Evolutionary conservation across 768 basidiomycete species (phyloP), one percentile per base, ranked within the genome.

Genomic region (Antrodiella citrinella): DNA sequence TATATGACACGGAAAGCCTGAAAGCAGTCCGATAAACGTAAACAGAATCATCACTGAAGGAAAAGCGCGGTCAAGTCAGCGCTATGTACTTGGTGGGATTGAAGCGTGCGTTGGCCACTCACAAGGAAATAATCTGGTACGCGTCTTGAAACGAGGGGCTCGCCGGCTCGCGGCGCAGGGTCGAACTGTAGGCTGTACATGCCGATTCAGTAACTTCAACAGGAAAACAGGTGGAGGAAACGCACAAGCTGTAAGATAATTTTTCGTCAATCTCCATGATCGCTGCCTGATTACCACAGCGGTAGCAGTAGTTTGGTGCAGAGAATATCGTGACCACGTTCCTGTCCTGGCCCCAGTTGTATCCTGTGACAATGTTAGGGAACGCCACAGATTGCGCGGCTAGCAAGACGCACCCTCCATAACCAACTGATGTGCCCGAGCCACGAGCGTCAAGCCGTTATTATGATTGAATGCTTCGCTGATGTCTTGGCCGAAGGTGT

Each of bases 251-350:
- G 69, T 91, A 91, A 49, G 88, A 89, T 82, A 91, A 75, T 78
- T 92, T 92, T 82, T 92, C 90, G 70, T 99, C 96, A 68, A 99
- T 96, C 69, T 99, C 96, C 84, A 99, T 95, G 67, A 99, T 99
- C 45, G 96, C 96, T 49, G 96, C 96, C 64, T 98, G 96, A 68
- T 99, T 99, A 48, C 96, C 96, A 66, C 96, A 99, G 66, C 96
- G 79, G 75, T 99, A 99, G 72, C 95, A 99, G 70, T 97, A 99
- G 72, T 99, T 99, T 40, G 96, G 96, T 58, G 96, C 96, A 57
- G 94, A 97, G 76, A 97, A 99, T 65, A 99, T 97, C 40, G 95
- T 99, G 57, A 99, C 95, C 20, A 99, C 95, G 66, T 97, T 98
- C 69, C 92, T 82, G 72, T 98, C 95, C 71, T 98, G 95, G 52